Conservation (phyloP, 257 asterid genomes). For the Capsicum rhomboideum region DNA sequence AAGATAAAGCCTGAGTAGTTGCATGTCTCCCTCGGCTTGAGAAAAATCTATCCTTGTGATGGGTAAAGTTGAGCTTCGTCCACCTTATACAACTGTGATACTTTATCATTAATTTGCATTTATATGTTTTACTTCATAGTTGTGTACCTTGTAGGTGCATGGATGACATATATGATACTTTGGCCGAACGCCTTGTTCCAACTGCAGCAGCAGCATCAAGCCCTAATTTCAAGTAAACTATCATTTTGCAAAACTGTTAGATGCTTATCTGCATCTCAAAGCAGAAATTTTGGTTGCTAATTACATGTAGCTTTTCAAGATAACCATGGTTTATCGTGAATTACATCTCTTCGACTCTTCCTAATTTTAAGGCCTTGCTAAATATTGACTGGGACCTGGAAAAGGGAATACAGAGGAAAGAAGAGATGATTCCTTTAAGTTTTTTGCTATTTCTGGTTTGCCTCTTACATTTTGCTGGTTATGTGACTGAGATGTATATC, state of each 20-base stretch:
- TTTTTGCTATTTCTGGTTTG: neutral
- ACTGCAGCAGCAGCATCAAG: conserved; percentile 68
- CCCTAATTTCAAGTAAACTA: conserved; percentile 62
- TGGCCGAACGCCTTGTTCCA: conserved; percentile 79
- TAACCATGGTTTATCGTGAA: neutral
- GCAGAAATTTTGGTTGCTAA: neutral
- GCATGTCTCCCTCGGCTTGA: neutral
- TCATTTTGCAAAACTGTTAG: neutral
- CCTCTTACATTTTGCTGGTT: neutral
- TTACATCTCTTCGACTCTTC: neutral
- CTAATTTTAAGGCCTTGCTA: neutral
- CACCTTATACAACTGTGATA: neutral
- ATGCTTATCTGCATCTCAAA: conserved; percentile 4
- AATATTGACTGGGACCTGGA: neutral
- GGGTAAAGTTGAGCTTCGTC: neutral
- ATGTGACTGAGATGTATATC: neutral
- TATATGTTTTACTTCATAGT: neutral
- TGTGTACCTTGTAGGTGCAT: conserved; percentile 45
- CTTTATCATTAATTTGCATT: neutral
- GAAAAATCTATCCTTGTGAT: neutral
- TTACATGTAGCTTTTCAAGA: neutral
- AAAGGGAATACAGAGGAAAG: neutral
- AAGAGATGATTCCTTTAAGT: neutral
- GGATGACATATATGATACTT: conserved; percentile 65
- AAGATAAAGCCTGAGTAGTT: neutral